Base-by-base conservation (phyloP, 2,329 filamentous ascomycete genomes). In the Elsinoe ampelina region DNA sequence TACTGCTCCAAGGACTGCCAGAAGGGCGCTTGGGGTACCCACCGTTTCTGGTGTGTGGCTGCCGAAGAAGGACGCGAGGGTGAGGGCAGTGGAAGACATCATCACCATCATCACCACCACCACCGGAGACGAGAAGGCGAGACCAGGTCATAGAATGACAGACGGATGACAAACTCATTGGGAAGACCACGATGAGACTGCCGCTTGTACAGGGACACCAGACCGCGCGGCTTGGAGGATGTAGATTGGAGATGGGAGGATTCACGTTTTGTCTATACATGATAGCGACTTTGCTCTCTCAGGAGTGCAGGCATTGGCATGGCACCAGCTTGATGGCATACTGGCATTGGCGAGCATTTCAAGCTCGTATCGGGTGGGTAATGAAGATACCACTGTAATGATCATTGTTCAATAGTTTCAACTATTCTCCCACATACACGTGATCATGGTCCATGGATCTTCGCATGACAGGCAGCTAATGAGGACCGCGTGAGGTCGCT, bases 1-100 rank as follows among this genome's bases (percentile, higher is more conserved):
- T 96, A 96, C 76, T 98, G 93, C 83, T 96, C 91, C 80, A 98
- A 98, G 73, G 93, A 98, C 72, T 98, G 93, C 73, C 93, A 98
- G 74, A 97, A 97, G 78, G 95, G 89, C 65, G 95, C 93, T 8
- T 98, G 93, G 93, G 90, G 93, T 26, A 97, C 90, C 73, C 93
- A 98, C 70, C 85, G 93, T 60, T 95, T 97, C 74, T 98, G 93
- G 93, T 98, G 93, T 70, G 86, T 93, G 58, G 85, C 86, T 59
- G 87, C 87, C 13, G 79, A 80, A 57, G 66, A 67, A 41, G 64
- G 72, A 22, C 57, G 58, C 42, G 59, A 60, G 15, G 59, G 59
- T 22, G 59, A 61, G 17, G 51, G 58, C 43, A 56, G 54, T 30
- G 55, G 43, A 3, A 42, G 42, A 22, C 58, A 59, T 13, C 59